Evolutionary conservation across 1,139 yeast genomes (phyloP).

Genomic region (Suhomyces atakaporum): DNA sequence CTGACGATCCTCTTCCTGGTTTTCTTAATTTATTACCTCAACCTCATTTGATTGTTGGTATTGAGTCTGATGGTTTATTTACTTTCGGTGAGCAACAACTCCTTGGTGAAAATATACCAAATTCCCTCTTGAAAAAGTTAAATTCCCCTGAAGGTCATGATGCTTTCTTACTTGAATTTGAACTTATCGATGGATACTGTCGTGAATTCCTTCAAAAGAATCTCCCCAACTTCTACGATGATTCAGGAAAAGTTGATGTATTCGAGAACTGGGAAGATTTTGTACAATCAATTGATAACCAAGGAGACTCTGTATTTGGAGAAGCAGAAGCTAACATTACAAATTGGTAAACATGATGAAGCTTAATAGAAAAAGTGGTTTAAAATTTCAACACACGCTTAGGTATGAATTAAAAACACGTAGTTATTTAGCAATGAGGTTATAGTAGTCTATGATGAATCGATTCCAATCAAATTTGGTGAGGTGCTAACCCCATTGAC

Average conservation of each 20-base stretch:
- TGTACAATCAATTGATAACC: constrained; percentile 40
- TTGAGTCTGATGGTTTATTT: constrained; percentile 88
- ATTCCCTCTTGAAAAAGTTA: constrained; percentile 65
- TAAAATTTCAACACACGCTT: too few relatives aligned
- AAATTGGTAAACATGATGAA: constrained; percentile 65
- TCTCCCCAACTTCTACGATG: constrained; percentile 57
- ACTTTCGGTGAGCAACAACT: constrained; percentile 89
- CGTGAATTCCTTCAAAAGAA: constrained; percentile 60
- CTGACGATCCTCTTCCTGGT: constrained; percentile 44
- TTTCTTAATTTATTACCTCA: constrained; percentile 56
- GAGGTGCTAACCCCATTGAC: too few relatives aligned
- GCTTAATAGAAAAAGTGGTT: too few relatives aligned
- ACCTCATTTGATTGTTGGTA: constrained; percentile 85
- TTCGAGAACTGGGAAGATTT: constrained; percentile 55
- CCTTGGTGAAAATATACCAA: constrained; percentile 73
- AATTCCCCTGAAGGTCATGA: constrained; percentile 98
- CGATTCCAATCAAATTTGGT: too few relatives aligned
- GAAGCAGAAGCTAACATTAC: constrained; percentile 89
- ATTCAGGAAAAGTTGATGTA: constrained; percentile 47
- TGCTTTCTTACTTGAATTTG: constrained; percentile 90
- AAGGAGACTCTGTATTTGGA: constrained; percentile 82
- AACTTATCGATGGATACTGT: constrained; percentile 72
- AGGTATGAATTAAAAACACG: background rate
- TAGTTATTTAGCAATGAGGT: too few relatives aligned
- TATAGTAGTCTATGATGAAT: too few relatives aligned